These are phyloP conservation scores for Collybia nuda DNA, from an alignment of 768 basidiomycete genomes.

Conservation along the genomic window DNA sequence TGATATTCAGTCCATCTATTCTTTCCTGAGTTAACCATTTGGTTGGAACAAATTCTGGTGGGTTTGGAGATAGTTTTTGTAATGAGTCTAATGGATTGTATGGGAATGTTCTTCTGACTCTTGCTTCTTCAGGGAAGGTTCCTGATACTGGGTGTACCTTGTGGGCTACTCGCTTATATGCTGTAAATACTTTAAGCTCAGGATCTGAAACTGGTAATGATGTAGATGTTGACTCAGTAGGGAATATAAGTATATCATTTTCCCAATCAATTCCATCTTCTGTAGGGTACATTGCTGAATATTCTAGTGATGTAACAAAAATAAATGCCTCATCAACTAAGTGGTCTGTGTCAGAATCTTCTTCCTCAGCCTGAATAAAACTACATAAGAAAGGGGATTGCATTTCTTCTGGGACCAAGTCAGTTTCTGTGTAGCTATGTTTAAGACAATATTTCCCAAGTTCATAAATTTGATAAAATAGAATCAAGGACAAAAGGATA, in stretches of 20 bases:
- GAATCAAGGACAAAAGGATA: too few relatives aligned
- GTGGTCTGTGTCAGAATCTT: not conserved
- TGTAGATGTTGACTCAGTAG: not conserved
- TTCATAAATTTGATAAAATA: too few relatives aligned
- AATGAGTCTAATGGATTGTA: constrained; percentile 30
- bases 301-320: not conserved
- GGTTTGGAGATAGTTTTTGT: constrained; percentile 21
- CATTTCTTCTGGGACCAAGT: too few relatives aligned
- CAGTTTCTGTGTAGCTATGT: too few relatives aligned
- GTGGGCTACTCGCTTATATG: constrained; percentile 32
- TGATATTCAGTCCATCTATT: constrained; percentile 22
- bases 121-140: constrained; percentile 29
- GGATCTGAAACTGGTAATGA: not conserved
- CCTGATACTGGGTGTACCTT: constrained; percentile 30
- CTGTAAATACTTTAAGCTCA: constrained; percentile 6
- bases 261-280: not conserved
- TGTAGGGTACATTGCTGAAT: not conserved
- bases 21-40: constrained; percentile 21
- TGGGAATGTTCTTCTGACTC: constrained; percentile 26
- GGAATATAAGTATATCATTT: constrained; percentile 1
- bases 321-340: not conserved
- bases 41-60: constrained; percentile 31
- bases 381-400: too few relatives aligned
- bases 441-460: too few relatives aligned
- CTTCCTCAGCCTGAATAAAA: too few relatives aligned